Percentiles rank a stretch among this genome's conserved stretches.
Conservation (phyloP, 1,284 basidiomycete species). For the Trichosporon sp. region DNA sequence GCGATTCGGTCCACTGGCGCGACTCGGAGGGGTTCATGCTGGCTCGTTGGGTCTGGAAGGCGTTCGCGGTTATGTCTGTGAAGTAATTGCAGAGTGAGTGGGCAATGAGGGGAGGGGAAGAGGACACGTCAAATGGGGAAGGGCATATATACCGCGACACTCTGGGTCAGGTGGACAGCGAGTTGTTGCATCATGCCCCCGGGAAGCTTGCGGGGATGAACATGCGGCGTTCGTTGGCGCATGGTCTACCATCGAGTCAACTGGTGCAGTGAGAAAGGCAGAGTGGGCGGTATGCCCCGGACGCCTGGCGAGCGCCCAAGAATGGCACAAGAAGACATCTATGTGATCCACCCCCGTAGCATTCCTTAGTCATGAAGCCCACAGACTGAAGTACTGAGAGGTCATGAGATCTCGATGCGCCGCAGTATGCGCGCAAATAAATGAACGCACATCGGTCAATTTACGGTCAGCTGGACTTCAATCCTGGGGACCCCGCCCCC, state of each 20-base stretch:
- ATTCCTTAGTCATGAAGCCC: slow-evolving; percentile 12
- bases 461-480: not conserved
- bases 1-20: slow-evolving; percentile 18
- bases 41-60: not conserved
- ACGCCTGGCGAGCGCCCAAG: no score
- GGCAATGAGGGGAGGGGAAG: not conserved
- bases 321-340: not conserved
- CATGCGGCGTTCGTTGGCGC: not conserved
- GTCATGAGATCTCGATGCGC: slow-evolving; percentile 2
- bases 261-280: not conserved
- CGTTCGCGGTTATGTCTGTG: slow-evolving; percentile 5
- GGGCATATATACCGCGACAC: not conserved
- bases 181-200: not conserved
- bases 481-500: not conserved
- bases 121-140: not conserved
- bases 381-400: not conserved
- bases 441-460: not conserved
- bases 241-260: not conserved
- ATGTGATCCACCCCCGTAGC: not conserved
- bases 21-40: slow-evolving; percentile 18
- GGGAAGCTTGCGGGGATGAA: no score
- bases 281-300: slow-evolving; percentile 7
- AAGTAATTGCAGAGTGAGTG: not conserved
- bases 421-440: not conserved
- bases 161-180: not conserved